Evolutionary conservation across 2,329 filamentous ascomycete genomes (phyloP).

Genomic region (Boeremia exigua): DNA sequence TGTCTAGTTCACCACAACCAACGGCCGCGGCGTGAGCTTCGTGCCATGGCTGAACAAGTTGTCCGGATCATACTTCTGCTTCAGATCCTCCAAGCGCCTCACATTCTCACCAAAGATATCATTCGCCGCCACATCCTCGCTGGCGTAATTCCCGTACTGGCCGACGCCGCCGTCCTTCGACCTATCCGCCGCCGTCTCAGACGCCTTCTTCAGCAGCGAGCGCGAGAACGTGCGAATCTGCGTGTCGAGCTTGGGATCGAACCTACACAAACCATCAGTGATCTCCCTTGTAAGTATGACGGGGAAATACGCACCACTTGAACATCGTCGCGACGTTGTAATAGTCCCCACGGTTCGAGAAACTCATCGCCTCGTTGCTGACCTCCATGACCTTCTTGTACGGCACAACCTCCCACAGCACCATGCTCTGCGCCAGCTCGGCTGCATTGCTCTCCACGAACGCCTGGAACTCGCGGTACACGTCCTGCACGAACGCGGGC

Average conservation of each 20-base stretch:
- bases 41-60: slow-evolving; percentile 42
- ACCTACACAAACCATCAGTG: slow-evolving; percentile 18
- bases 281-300: too few species aligned
- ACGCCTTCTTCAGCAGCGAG: slow-evolving; percentile 34
- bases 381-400: slow-evolving; percentile 34
- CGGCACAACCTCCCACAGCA: slow-evolving; percentile 40
- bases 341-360: slow-evolving; percentile 41
- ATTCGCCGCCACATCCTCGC: slow-evolving; percentile 36
- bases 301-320: slow-evolving; percentile 35
- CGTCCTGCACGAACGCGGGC: slow-evolving; percentile 24
- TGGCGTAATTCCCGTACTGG: slow-evolving; percentile 43
- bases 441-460: slow-evolving; percentile 13
- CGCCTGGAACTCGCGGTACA: slow-evolving; percentile 11
- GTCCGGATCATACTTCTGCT: slow-evolving; percentile 44
- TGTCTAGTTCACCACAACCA: slow-evolving; percentile 27
- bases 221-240: slow-evolving; percentile 36
- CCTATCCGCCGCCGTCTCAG: slow-evolving; percentile 23
- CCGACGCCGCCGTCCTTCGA: slow-evolving; percentile 37
- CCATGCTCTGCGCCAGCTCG: slow-evolving; percentile 25
- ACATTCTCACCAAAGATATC: slow-evolving; percentile 44
- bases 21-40: slow-evolving; percentile 27
- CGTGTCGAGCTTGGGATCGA: slow-evolving; percentile 32
- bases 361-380: slow-evolving; percentile 31
- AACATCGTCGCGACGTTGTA: slow-evolving; percentile 43
- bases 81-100: slow-evolving; percentile 40